Evolutionary conservation across 306 rosid species (phyloP).

Genomic region (Lathyrus tuberosus): DNA sequence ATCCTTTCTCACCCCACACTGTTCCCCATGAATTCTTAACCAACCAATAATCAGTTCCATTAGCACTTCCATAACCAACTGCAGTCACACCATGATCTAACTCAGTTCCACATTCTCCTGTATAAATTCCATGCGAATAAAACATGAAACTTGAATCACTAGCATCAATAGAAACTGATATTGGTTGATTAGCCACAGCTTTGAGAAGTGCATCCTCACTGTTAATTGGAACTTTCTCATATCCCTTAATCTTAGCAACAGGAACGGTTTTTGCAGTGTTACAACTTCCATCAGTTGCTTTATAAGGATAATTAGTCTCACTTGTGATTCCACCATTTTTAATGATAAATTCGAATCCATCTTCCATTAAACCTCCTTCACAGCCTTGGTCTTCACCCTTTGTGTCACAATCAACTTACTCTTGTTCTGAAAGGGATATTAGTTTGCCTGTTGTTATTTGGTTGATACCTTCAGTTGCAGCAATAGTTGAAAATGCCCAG

Average conservation of each 20-base stretch:
- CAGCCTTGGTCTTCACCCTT: constrained; percentile 30
- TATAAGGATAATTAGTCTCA: constrained; percentile 42
- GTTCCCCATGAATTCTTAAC: constrained; percentile 48
- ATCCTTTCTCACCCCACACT: constrained; percentile 42
- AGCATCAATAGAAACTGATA: constrained; percentile 43
- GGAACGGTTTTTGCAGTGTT: not conserved
- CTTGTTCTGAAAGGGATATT: constrained; percentile 39
- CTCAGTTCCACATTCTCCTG: constrained; percentile 40
- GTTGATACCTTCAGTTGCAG: constrained; percentile 38
- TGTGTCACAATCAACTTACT: constrained; percentile 37
- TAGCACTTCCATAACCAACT: constrained; percentile 38
- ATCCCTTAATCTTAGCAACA: constrained; percentile 35
- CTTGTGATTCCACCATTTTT: constrained; percentile 40
- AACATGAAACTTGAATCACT: constrained; percentile 5
- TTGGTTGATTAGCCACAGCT: constrained; percentile 44
- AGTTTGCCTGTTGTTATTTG: constrained; percentile 29
- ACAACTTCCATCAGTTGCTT: constrained; percentile 30
- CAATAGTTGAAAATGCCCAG: constrained; percentile 36
- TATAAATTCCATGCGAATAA: constrained; percentile 28
- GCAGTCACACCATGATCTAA: constrained; percentile 42
- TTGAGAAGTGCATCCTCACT: constrained; percentile 28
- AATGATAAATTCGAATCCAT: constrained; percentile 35
- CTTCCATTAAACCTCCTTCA: constrained; percentile 27
- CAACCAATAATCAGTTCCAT: constrained; percentile 42
- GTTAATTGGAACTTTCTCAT: constrained; percentile 35